Percentiles rank a stretch among this genome's conserved stretches.
phyloP scores from a whole-genome alignment of 2,329 filamentous ascomycete species.

The Nemania sp. region DNA sequence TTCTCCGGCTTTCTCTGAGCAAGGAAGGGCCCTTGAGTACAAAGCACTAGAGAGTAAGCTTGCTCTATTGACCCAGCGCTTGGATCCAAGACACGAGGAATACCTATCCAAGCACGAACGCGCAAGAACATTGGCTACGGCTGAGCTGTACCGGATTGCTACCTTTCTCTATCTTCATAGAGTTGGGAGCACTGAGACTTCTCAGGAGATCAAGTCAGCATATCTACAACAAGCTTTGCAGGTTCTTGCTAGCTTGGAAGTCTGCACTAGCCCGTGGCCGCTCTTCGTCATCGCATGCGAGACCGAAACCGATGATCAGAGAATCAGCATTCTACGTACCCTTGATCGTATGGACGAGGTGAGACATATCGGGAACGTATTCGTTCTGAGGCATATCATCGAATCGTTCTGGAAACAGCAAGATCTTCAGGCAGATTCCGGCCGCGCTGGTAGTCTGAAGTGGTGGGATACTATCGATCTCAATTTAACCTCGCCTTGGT shows the following conservation, averaged over 20 bases:
- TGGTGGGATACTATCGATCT: conserved; percentile 57
- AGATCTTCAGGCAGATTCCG: conserved; percentile 55
- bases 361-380: conserved; percentile 60
- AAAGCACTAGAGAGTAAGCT: conserved; percentile 46
- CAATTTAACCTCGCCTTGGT: conserved; percentile 52
- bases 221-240: conserved; percentile 54
- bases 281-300: conserved; percentile 62
- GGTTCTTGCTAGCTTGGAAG: conserved; percentile 53
- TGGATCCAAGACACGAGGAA: conserved; percentile 48
- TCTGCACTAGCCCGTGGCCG: conserved; percentile 63
- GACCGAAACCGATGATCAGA: conserved; percentile 56
- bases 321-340: conserved; percentile 55
- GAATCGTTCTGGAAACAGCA: conserved; percentile 60
- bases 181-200: conserved; percentile 45
- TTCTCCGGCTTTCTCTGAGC: conserved; percentile 42
- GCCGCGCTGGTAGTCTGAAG: conserved; percentile 48
- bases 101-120: conserved; percentile 48
- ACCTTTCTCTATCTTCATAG: conserved; percentile 58
- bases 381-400: conserved; percentile 58
- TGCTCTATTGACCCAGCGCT: conserved; percentile 45
- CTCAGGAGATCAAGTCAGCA: conserved; percentile 46
- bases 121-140: conserved; percentile 55
- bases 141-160: conserved; percentile 64
- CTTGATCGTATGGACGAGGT: conserved; percentile 58
- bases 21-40: conserved; percentile 50